Conservation (phyloP, 768 basidiomycete species). For the Tylopilus sp. region DNA sequence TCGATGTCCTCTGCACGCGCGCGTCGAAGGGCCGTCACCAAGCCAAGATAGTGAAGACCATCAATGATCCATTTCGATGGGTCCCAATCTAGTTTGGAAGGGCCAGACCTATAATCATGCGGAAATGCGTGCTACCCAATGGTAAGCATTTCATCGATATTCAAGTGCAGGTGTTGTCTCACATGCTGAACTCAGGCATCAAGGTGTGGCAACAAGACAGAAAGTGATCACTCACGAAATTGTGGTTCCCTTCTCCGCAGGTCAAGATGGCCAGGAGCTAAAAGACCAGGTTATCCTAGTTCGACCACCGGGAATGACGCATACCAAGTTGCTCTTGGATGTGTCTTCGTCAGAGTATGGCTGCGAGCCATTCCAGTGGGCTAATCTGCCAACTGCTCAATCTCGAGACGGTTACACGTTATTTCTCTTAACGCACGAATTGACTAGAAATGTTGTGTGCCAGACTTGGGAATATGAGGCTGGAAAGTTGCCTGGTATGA, state of each 20-base stretch:
- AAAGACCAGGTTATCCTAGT: neutral
- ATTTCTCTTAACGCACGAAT: slow-evolving; percentile 3
- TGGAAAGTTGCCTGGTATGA: neutral
- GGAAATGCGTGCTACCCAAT: slow-evolving; percentile 9
- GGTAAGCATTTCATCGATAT: slow-evolving; percentile 1
- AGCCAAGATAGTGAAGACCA: slow-evolving; percentile 2
- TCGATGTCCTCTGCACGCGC: slow-evolving; percentile 8
- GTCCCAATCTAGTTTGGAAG: slow-evolving; percentile 11
- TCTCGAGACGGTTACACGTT: neutral
- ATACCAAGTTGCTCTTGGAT: slow-evolving; percentile 8
- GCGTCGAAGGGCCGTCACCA: slow-evolving; percentile 6
- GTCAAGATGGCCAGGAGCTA: slow-evolving; percentile 13
- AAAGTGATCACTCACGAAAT: slow-evolving; percentile 3
- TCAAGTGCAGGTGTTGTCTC: neutral
- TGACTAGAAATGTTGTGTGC: slow-evolving; percentile 9
- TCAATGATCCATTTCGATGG: slow-evolving; percentile 15
- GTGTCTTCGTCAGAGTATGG: slow-evolving; percentile 14
- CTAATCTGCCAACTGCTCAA: neutral
- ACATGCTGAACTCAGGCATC: slow-evolving; percentile 7
- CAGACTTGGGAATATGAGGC: slow-evolving; percentile 5
- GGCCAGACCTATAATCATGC: slow-evolving; percentile 13
- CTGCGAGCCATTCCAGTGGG: slow-evolving; percentile 11
- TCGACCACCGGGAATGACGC: neutral
- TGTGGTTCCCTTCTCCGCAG: slow-evolving; percentile 12
- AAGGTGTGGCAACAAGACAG: neutral